A percentile compares a stretch with the other conserved stretches of the same genome.
Evolutionary conservation across 352 stramenopile genomes (phyloP).

Genomic region (Phytopythium mirpurense): DNA sequence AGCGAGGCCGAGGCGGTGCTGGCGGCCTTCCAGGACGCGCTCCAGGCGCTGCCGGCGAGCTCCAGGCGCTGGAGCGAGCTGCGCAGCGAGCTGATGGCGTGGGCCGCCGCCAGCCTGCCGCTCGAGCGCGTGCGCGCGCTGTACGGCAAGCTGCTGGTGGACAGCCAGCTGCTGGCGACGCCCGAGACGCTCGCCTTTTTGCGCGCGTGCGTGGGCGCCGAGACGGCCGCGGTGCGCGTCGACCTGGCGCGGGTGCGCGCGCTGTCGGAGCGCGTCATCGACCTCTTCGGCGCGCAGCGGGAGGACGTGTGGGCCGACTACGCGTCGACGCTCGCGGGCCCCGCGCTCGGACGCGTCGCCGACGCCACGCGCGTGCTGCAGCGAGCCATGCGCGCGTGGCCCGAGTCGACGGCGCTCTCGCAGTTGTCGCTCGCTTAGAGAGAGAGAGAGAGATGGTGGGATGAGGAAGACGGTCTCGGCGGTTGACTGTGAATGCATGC

Average conservation of each 20-base stretch:
- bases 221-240: slow-evolving; percentile 41
- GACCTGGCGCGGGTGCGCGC: slow-evolving; percentile 38
- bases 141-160: slow-evolving; percentile 67
- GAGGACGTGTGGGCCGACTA: slow-evolving; percentile 78
- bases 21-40: slow-evolving; percentile 43
- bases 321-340: slow-evolving; percentile 33
- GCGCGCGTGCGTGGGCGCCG: slow-evolving; percentile 59
- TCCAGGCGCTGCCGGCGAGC: slow-evolving; percentile 35
- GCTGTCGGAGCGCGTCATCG: slow-evolving; percentile 81
- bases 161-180: slow-evolving; percentile 58
- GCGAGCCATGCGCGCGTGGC: slow-evolving; percentile 61
- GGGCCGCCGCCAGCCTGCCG: slow-evolving; percentile 28
- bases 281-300: slow-evolving; percentile 52
- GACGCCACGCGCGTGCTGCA: slow-evolving; percentile 69
- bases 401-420: slow-evolving; percentile 45
- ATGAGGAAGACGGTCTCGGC: too few relatives aligned
- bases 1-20: slow-evolving; percentile 25
- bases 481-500: too few relatives aligned
- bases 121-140: slow-evolving; percentile 34
- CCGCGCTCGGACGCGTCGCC: slow-evolving; percentile 30
- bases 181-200: slow-evolving; percentile 62
- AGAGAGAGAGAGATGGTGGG: not conserved
- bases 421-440: slow-evolving; percentile 31
- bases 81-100: slow-evolving; percentile 63
- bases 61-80: slow-evolving; percentile 49